phyloP scores from a whole-genome alignment of 257 asterid species.

The Solanum neorickii region DNA sequence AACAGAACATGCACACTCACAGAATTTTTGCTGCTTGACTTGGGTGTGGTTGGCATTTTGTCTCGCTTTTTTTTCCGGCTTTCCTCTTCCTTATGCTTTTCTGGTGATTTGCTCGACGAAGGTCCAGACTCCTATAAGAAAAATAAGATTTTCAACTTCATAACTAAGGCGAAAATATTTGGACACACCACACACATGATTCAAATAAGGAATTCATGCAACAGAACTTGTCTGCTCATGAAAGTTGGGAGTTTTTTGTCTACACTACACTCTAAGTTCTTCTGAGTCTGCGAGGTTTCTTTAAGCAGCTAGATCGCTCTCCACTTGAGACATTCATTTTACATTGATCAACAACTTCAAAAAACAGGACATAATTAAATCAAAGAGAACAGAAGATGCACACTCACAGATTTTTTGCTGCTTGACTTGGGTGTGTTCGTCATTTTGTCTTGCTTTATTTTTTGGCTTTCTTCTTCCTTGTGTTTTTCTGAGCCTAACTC shows the following conservation, averaged over 20 bases:
- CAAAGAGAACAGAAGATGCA: not conserved
- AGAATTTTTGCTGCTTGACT: slow-evolving; percentile 8
- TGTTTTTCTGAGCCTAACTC: not conserved
- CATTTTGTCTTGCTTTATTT: slow-evolving; percentile 3
- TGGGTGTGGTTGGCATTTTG: not conserved
- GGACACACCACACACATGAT: not conserved
- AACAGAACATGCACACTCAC: slow-evolving; percentile 1
- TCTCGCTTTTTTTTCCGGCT: slow-evolving; percentile 3
- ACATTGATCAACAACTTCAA: not conserved
- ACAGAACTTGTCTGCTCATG: not conserved
- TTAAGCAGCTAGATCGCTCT: not conserved
- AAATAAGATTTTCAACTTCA: not conserved
- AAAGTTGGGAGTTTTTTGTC: not conserved
- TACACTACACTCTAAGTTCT: not conserved
- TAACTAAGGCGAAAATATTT: not conserved
- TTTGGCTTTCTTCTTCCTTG: slow-evolving; percentile 2
- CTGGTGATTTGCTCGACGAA: not conserved
- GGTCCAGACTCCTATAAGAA: not conserved
- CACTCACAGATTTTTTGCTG: slow-evolving; percentile 10
- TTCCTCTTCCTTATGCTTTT: not conserved
- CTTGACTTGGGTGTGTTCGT: slow-evolving; percentile 7
- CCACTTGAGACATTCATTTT: not conserved
- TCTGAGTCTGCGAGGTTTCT: not conserved
- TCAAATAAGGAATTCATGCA: not conserved
- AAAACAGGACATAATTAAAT: not conserved